Evolutionary conservation across 164 flowering plant species (phyloP).

Genomic region (Hamamelis virginiana): DNA sequence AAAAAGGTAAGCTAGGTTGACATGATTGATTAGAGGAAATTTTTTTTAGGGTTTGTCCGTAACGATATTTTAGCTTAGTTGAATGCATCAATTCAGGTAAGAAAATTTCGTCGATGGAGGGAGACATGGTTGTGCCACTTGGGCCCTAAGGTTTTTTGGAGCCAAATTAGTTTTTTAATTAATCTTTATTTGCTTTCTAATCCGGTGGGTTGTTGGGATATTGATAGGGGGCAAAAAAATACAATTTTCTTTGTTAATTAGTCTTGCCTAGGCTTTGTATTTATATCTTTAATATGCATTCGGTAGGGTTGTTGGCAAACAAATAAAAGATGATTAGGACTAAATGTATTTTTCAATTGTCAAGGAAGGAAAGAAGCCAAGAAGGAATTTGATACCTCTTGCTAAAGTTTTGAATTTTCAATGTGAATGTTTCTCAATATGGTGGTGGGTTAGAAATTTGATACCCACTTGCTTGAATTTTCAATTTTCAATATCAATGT

Average conservation of each 20-base stretch:
- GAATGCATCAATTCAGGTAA: conserved; percentile 31
- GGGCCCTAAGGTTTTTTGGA: conserved; percentile 7
- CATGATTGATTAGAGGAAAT: conserved; percentile 16
- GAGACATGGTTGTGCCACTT: conserved; percentile 17
- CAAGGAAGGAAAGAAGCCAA: neutral
- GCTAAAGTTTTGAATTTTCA: too few species aligned
- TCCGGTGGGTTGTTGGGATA: neutral
- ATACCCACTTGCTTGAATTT: neutral
- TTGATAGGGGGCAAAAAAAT: neutral
- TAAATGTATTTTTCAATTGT: neutral
- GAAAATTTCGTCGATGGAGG: conserved; percentile 8
- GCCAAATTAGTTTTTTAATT: too few species aligned
- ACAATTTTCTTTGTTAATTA: conserved; percentile 4
- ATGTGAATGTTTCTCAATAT: too few species aligned
- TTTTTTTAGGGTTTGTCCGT: conserved; percentile 26
- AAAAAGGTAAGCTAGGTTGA: conserved; percentile 15
- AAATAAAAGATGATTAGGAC: neutral
- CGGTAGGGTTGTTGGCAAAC: conserved; percentile 19
- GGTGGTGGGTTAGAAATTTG: neutral
- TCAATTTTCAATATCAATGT: neutral
- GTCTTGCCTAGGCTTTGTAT: neutral
- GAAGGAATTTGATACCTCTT: too few species aligned
- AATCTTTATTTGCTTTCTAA: too few species aligned
- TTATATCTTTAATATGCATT: neutral
- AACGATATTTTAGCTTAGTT: conserved; percentile 9